phyloP scores from a whole-genome alignment of 495 filamentous ascomycete genomes.

The Pseudoneurospora amorphoporcata region DNA sequence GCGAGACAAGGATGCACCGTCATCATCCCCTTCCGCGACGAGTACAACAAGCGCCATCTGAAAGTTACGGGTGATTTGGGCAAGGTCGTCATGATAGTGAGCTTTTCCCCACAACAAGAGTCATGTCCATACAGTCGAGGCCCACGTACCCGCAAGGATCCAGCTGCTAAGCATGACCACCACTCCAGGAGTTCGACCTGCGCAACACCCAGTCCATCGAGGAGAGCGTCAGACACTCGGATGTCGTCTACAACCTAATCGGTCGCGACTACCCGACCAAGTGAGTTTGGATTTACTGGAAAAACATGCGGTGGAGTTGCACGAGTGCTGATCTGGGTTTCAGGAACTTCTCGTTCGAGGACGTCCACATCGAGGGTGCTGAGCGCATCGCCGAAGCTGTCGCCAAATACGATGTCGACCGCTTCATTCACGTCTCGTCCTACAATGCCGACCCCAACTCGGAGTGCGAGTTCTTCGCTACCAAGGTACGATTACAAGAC shows the following conservation, averaged over 20 bases:
- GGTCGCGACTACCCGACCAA: slow-evolving; percentile 94
- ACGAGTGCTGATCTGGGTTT: neutral
- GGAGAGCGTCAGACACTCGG: slow-evolving; percentile 90
- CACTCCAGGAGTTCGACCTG: slow-evolving; percentile 76
- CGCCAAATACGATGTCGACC: slow-evolving; percentile 96
- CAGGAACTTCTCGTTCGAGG: slow-evolving; percentile 87
- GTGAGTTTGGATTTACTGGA: slow-evolving; percentile 36
- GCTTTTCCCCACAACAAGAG: neutral
- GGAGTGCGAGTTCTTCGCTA: slow-evolving; percentile 74
- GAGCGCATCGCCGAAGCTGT: slow-evolving; percentile 91
- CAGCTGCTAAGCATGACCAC: slow-evolving; percentile 10
- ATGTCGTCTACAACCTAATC: slow-evolving; percentile 93
- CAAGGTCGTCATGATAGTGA: slow-evolving; percentile 72
- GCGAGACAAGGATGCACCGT: slow-evolving; percentile 88
- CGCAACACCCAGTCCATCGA: slow-evolving; percentile 94
- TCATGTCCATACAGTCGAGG: neutral
- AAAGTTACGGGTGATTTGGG: slow-evolving; percentile 93
- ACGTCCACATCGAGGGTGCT: slow-evolving; percentile 91
- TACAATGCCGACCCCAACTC: slow-evolving; percentile 81
- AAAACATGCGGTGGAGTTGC: neutral
- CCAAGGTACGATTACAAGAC: slow-evolving; percentile 52
- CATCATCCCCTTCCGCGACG: slow-evolving; percentile 87
- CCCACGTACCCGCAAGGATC: neutral
- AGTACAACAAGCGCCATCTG: slow-evolving; percentile 94
- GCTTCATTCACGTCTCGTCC: slow-evolving; percentile 93